These are phyloP conservation scores for Phytophthora hybrid DNA, from an alignment of 352 stramenopile species.

Conservation along the genomic window DNA sequence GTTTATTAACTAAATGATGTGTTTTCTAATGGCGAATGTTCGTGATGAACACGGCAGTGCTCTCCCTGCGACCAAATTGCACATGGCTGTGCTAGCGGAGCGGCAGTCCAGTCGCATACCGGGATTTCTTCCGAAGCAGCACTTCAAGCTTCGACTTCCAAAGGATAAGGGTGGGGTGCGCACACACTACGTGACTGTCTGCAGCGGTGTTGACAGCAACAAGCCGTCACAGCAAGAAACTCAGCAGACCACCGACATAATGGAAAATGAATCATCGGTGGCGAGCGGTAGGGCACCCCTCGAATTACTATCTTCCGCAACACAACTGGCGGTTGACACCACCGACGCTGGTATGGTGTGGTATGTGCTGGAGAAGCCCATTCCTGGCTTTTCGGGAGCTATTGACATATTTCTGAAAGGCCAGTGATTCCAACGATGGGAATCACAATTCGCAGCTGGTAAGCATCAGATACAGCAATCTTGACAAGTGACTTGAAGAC, in stretches of 20 bases:
- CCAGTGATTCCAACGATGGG: slow-evolving; percentile 7
- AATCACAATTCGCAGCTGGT: not conserved
- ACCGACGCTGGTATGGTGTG: slow-evolving; percentile 40
- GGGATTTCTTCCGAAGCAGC: slow-evolving; percentile 71
- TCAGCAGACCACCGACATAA: slow-evolving; percentile 6
- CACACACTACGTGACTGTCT: slow-evolving; percentile 39
- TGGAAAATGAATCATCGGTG: not conserved
- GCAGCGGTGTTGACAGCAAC: slow-evolving; percentile 12
- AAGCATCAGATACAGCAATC: not conserved
- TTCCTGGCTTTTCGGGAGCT: slow-evolving; percentile 47
- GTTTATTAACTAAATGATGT: not conserved
- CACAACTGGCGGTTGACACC: not conserved
- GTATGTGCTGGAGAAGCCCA: slow-evolving; percentile 57
- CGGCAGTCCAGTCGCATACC: slow-evolving; percentile 37
- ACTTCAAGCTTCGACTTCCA: slow-evolving; percentile 63
- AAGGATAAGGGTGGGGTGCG: slow-evolving; percentile 37
- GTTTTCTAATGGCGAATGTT: not conserved
- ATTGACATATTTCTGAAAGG: slow-evolving; percentile 25
- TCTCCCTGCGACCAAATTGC: slow-evolving; percentile 55
- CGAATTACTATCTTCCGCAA: not conserved
- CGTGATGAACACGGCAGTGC: slow-evolving; percentile 31
- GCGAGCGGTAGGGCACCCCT: not conserved
- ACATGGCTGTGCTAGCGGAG: slow-evolving; percentile 61
- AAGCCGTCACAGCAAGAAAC: not conserved
- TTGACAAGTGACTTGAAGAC: slow-evolving; percentile 24